Percentiles rank a stretch among this genome's conserved stretches.
Evolutionary conservation across 106 monocot genomes (phyloP).

Genomic region (Narthecium ossifragum): DNA sequence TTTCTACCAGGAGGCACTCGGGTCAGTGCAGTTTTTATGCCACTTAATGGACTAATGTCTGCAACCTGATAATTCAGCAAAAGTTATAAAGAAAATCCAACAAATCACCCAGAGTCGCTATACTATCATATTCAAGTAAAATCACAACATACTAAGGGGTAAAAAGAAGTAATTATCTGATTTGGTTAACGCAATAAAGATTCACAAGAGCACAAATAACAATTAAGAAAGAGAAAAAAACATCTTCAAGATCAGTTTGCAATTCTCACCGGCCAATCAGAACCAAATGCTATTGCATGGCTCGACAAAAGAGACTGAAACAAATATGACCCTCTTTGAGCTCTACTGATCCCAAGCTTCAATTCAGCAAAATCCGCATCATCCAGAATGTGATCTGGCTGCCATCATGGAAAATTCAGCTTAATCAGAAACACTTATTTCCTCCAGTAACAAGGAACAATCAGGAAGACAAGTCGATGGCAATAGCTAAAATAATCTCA

Average conservation of each 20-base stretch:
- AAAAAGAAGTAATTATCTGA: not conserved
- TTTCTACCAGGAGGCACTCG: slow-evolving; percentile 52
- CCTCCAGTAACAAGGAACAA: too few species aligned
- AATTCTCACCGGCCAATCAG: slow-evolving; percentile 88
- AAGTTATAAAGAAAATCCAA: not conserved
- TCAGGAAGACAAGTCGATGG: too few species aligned
- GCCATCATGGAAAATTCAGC: not conserved
- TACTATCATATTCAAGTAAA: too few species aligned
- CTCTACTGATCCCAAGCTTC: slow-evolving; percentile 60
- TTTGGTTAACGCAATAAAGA: not conserved
- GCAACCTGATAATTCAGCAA: slow-evolving; percentile 36
- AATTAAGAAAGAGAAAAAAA: not conserved
- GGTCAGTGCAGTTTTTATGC: slow-evolving; percentile 65
- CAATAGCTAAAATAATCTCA: too few species aligned
- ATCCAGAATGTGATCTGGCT: slow-evolving; percentile 86
- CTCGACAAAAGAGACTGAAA: slow-evolving; percentile 58
- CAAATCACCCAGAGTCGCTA: too few species aligned
- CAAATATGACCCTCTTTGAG: slow-evolving; percentile 63
- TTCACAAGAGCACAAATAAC: not conserved
- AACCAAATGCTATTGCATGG: slow-evolving; percentile 78
- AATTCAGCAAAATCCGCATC: slow-evolving; percentile 67
- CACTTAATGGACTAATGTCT: slow-evolving; percentile 73
- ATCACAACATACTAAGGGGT: too few species aligned
- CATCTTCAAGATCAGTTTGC: not conserved
- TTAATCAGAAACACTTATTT: not conserved